Evolutionary conservation across 345 rosid genomes (phyloP).

Genomic region (Gossypium australe): DNA sequence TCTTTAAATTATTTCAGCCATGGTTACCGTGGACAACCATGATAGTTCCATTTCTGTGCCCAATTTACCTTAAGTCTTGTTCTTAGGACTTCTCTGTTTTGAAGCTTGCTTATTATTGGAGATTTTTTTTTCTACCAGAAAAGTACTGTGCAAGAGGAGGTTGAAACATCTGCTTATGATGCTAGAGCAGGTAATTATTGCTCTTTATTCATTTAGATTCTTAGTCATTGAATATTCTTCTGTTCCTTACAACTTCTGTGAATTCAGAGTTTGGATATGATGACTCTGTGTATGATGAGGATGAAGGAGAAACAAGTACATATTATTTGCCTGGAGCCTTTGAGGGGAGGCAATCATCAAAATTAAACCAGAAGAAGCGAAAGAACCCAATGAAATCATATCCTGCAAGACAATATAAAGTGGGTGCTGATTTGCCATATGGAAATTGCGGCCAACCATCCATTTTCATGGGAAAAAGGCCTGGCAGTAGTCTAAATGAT

Average conservation of each 20-base stretch:
- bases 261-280: slow-evolving; percentile 56
- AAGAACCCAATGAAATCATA: slow-evolving; percentile 45
- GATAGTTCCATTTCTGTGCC: not conserved
- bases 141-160: slow-evolving; percentile 74
- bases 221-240: slow-evolving; percentile 9
- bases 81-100: not conserved
- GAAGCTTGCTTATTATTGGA: slow-evolving; percentile 4
- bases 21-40: not conserved
- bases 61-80: not conserved
- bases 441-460: slow-evolving; percentile 45
- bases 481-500: slow-evolving; percentile 47
- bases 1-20: not conserved
- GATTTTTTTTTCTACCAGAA: slow-evolving; percentile 33
- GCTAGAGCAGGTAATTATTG: slow-evolving; percentile 57
- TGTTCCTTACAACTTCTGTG: slow-evolving; percentile 15
- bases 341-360: slow-evolving; percentile 51
- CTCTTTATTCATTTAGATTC: not conserved
- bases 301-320: slow-evolving; percentile 78
- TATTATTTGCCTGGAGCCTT: slow-evolving; percentile 62
- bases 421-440: slow-evolving; percentile 53
- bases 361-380: slow-evolving; percentile 47
- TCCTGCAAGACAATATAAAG: slow-evolving; percentile 9
- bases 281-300: slow-evolving; percentile 64
- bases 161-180: slow-evolving; percentile 69
- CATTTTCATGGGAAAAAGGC: slow-evolving; percentile 56